Percentiles rank a stretch among this genome's conserved stretches.
Conservation (phyloP, 1,284 basidiomycete species). For the Thelephora terrestris region DNA sequence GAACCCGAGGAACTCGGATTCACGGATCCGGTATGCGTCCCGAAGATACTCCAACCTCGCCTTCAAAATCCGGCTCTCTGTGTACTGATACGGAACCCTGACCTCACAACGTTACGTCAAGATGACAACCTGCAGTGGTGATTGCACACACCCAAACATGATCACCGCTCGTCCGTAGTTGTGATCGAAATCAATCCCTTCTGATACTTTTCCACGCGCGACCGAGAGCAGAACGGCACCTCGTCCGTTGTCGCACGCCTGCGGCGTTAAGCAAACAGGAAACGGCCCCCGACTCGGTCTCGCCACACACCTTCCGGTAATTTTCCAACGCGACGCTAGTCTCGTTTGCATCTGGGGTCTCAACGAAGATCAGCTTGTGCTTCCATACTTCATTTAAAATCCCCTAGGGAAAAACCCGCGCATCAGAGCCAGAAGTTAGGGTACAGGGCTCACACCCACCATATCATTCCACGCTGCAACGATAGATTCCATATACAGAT, state of each 20-base stretch:
- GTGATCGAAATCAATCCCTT: conserved; percentile 99
- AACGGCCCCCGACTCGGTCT: background rate
- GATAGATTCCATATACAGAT: conserved; percentile 99
- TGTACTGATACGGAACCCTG: conserved; percentile 97
- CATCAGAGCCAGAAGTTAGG: conserved; percentile 5
- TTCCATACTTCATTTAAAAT: conserved; percentile 99
- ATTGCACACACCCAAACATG: conserved; percentile 84
- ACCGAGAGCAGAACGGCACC: conserved; percentile 96
- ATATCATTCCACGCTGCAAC: conserved; percentile 99
- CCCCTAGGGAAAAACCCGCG: conserved; percentile 44
- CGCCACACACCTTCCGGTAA: conserved; percentile 71
- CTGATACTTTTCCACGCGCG: conserved; percentile 97
- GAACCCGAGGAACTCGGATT: conserved; percentile 98
- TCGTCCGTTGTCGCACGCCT: conserved; percentile 98
- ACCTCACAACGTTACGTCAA: background rate
- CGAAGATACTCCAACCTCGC: conserved; percentile 95
- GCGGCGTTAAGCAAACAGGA: background rate
- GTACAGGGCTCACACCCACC: conserved; percentile 40
- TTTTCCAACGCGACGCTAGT: conserved; percentile 98
- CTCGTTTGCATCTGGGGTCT: conserved; percentile 98
- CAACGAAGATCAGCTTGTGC: conserved; percentile 98
- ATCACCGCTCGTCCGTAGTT: conserved; percentile 99
- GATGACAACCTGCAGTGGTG: background rate
- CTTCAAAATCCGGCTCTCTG: conserved; percentile 95
- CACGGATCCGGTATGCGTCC: conserved; percentile 96